Evolutionary conservation across 257 asterid species (phyloP), one percentile per base, ranked within the genome.

Genomic region (Solanum arcanum): DNA sequence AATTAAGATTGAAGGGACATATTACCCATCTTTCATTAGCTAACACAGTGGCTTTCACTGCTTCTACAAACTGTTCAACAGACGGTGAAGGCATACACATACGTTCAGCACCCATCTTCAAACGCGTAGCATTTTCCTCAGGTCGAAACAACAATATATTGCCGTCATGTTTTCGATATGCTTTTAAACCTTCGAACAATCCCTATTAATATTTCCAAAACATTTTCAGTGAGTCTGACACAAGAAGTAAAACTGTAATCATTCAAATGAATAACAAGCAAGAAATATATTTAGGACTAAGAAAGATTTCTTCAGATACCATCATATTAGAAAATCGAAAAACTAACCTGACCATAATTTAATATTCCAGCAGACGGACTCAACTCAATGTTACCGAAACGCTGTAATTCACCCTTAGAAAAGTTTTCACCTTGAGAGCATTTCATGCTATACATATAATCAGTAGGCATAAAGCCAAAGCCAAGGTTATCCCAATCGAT

Each of bases 41-140:
- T 76, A 97, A 88, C 68, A 96, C 98, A 83, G 98, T 97, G 89
- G 90, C 92, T 92, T 94, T 95, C 68, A 97, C 98, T 88, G 98
- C 98, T 89, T 96, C 99, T 87, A 95, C 73, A 86, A 97, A 97
- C 89, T 96, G 99, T 87, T 95, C 95, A 83, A 96, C 98, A 46
- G 97, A 90, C 2, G 98, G 99, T 81, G 98, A 91, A 86, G 99
- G 98, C 99, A 96, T 95, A 92, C 99, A 97, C 99, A 97, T 96
- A 56, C 99, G 98, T 76, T 96, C 98, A 7, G 99, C 99, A 16
- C 99, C 99, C 92, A 86, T 91, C 86, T 91, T 90, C 72, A 97
- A 91, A 46, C 99, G 91, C 72, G 39, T 72, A 2, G 93, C 99
- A 88, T 97, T 96, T 90, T 97, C 99, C 86, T 95, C 96, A 0